phyloP scores from a whole-genome alignment of 148 eudicot genomes.

The Polygonum aviculare region DNA sequence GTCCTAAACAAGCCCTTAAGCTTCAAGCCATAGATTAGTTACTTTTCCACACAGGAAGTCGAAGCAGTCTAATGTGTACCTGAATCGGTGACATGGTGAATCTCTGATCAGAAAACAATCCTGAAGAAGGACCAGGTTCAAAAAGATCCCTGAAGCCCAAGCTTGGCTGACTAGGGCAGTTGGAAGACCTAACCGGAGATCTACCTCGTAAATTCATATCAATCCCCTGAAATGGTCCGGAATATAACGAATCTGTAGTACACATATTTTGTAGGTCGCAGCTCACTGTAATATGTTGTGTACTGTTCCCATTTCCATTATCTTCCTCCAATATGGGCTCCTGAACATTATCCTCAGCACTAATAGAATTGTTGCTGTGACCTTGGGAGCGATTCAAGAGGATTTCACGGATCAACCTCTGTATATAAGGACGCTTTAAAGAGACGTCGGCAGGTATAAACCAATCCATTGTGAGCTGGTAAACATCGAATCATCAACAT shows the following conservation, averaged over 20 bases:
- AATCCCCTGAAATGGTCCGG: slow-evolving; percentile 35
- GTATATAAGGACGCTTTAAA: slow-evolving; percentile 61
- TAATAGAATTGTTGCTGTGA: slow-evolving; percentile 26
- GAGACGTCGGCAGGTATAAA: slow-evolving; percentile 74
- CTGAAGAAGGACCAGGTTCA: slow-evolving; percentile 26
- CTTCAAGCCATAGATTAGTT: background rate
- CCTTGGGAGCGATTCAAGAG: slow-evolving; percentile 35
- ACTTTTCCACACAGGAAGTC: background rate
- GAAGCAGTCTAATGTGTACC: slow-evolving; percentile 28
- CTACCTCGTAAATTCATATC: slow-evolving; percentile 43
- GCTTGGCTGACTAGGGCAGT: slow-evolving; percentile 30
- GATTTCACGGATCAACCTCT: slow-evolving; percentile 58
- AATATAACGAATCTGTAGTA: slow-evolving; percentile 25
- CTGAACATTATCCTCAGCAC: slow-evolving; percentile 10
- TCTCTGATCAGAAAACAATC: slow-evolving; percentile 23
- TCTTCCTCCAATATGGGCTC: slow-evolving; percentile 13
- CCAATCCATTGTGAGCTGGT: slow-evolving; percentile 78
- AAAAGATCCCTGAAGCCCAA: slow-evolving; percentile 41
- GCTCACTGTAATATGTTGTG: slow-evolving; percentile 33
- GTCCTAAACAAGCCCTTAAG: background rate
- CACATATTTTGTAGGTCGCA: slow-evolving; percentile 31
- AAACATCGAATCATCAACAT: slow-evolving; percentile 2
- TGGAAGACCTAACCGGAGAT: slow-evolving; percentile 26
- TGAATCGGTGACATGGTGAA: slow-evolving; percentile 31
- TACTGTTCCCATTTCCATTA: slow-evolving; percentile 22